Percentiles rank a stretch among this genome's conserved stretches.
These are phyloP conservation scores for Solanum pennellii DNA, from an alignment of 257 asterid genomes.

Conservation along the genomic window DNA sequence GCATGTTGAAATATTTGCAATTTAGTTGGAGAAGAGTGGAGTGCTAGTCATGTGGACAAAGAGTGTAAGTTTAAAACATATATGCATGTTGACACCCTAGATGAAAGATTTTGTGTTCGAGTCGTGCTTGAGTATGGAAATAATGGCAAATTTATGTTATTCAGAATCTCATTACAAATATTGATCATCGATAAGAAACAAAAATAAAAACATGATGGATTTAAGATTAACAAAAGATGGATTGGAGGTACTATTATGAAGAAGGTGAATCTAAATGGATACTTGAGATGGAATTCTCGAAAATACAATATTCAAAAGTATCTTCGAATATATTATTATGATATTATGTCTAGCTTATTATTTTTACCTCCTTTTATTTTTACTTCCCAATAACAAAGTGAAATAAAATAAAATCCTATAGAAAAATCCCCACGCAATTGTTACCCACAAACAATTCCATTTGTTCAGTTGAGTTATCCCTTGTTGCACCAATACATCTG, in stretches of 20 bases:
- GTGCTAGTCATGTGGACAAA: not conserved
- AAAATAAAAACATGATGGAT: too few species aligned
- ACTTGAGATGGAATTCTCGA: too few species aligned
- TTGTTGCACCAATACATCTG: conserved; percentile 20
- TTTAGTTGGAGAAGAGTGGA: not conserved
- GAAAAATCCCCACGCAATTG: conserved; percentile 27
- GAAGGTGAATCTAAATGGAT: too few species aligned
- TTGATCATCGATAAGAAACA: too few species aligned
- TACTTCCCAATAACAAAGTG: conserved; percentile 13
- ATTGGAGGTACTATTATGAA: too few species aligned
- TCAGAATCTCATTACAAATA: too few species aligned
- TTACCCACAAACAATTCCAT: conserved; percentile 29
- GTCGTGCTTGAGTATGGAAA: not conserved
- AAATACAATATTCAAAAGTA: not conserved
- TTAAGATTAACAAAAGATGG: too few species aligned
- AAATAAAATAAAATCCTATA: conserved; percentile 28
- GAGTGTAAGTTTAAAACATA: not conserved
- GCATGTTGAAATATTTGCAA: not conserved
- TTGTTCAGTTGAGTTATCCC: conserved; percentile 15
- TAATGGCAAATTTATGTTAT: too few species aligned
- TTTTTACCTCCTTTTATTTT: conserved; percentile 19
- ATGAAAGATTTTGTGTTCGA: not conserved
- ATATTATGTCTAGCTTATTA: not conserved
- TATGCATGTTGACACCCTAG: not conserved
- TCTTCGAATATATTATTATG: not conserved